A percentile compares a stretch with the other conserved stretches of the same genome.
Evolutionary conservation across 2,329 filamentous ascomycete genomes (phyloP).

Genomic region (Apiospora pterosperma): DNA sequence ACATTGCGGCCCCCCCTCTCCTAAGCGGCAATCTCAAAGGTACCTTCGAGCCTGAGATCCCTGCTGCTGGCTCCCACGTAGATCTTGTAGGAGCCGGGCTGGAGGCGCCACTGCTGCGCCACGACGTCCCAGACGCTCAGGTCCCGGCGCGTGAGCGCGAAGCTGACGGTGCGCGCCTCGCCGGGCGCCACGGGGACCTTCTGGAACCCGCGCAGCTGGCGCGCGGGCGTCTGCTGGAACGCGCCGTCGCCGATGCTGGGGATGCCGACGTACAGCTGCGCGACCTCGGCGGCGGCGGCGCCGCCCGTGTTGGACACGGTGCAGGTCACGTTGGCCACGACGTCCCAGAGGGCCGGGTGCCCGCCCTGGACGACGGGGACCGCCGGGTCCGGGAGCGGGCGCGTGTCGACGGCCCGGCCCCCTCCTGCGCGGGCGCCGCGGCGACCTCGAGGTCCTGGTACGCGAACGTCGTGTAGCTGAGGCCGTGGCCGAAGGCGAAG

Average conservation of each 20-base stretch:
- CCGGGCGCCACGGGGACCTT: constrained; percentile 58
- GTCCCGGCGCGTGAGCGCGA: constrained; percentile 62
- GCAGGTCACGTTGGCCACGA: constrained; percentile 48
- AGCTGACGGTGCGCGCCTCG: constrained; percentile 45
- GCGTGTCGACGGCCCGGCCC: background rate
- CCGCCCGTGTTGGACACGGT: constrained; percentile 64
- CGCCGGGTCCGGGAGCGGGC: background rate
- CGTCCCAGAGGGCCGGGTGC: constrained; percentile 44
- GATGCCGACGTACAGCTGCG: constrained; percentile 56
- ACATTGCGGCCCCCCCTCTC: background rate
- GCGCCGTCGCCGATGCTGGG: constrained; percentile 27
- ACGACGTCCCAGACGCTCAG: constrained; percentile 67
- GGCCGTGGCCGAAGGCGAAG: constrained; percentile 80
- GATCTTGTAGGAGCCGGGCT: constrained; percentile 33
- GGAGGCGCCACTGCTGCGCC: constrained; percentile 63
- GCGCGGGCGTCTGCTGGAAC: constrained; percentile 5
- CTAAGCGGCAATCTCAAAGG: background rate
- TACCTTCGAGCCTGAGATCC: constrained; percentile 6
- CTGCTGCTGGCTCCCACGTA: constrained; percentile 6
- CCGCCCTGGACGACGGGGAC: constrained; percentile 40
- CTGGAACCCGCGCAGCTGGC: constrained; percentile 54
- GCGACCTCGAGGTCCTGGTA: background rate
- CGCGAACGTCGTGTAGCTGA: constrained; percentile 73
- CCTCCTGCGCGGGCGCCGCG: constrained; percentile 50
- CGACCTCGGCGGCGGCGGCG: constrained; percentile 60